Percentiles rank a stretch among this genome's conserved stretches.
These are phyloP conservation scores for Polytrichum commune DNA, from an alignment of 225 moss, liverwort and hornwort genomes.

Conservation along the genomic window DNA sequence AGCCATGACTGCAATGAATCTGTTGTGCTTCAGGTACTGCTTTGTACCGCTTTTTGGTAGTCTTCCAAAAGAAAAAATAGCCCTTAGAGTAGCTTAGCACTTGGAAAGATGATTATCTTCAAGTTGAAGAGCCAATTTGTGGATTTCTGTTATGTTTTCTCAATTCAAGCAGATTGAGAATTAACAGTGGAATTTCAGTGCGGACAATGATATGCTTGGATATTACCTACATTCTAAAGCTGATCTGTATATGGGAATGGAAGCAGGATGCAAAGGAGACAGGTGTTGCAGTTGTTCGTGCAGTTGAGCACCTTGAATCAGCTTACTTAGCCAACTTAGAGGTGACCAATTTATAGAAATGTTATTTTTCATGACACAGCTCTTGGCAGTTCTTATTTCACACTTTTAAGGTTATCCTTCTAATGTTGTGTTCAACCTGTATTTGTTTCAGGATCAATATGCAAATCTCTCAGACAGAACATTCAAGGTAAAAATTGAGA, in stretches of 20 bases:
- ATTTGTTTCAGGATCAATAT: constrained; percentile 64
- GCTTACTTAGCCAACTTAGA: constrained; percentile 52
- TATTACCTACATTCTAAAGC: too few species aligned
- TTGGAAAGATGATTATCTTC: too few species aligned
- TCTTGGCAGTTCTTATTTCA: too few species aligned
- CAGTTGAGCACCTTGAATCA: constrained; percentile 61
- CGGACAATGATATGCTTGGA: too few species aligned
- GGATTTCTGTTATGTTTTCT: too few species aligned
- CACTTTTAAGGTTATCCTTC: neutral
- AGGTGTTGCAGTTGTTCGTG: constrained; percentile 38
- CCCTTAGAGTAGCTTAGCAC: too few species aligned
- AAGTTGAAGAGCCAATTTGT: too few species aligned
- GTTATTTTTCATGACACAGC: too few species aligned
- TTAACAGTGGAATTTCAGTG: too few species aligned
- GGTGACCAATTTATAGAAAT: constrained; percentile 15
- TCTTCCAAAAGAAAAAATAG: neutral
- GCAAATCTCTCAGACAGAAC: constrained; percentile 85
- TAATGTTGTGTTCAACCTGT: neutral
- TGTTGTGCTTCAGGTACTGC: constrained; percentile 57
- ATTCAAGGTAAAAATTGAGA: constrained; percentile 62
- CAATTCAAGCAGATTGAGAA: too few species aligned
- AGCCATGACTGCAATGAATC: constrained; percentile 75
- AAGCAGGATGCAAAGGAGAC: constrained; percentile 52
- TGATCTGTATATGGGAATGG: neutral
- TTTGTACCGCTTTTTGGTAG: neutral